Evolutionary conservation across 2,329 filamentous ascomycete genomes (phyloP).

Genomic region (Claviceps purpurea): DNA sequence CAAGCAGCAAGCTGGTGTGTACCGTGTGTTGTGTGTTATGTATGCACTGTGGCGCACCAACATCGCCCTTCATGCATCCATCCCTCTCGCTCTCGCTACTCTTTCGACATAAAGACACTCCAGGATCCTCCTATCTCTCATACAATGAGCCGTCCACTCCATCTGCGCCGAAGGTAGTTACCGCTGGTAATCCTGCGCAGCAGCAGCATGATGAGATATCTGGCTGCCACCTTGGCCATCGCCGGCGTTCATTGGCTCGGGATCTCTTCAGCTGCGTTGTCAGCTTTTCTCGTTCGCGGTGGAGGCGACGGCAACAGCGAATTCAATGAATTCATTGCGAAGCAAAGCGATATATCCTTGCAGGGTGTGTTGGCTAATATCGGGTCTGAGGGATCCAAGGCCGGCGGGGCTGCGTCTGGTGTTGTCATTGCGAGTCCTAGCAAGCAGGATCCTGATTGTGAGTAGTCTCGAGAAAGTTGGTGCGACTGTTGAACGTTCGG

Average conservation of each 20-base stretch:
- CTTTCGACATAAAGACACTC: too few relatives aligned
- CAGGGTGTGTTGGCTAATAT: conserved; percentile 30
- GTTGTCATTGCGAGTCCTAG: conserved; percentile 42
- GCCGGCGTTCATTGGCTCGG: conserved; percentile 1
- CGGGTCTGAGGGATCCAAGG: conserved; percentile 35
- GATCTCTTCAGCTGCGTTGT: neutral
- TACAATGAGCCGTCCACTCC: too few relatives aligned
- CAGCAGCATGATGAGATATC: conserved; percentile 2
- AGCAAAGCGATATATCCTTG: conserved; percentile 9
- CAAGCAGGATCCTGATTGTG: conserved; percentile 37
- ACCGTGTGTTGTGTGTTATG: too few relatives aligned
- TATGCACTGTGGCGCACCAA: too few relatives aligned
- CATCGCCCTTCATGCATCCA: too few relatives aligned
- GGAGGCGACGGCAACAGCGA: conserved; percentile 1
- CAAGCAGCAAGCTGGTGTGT: too few relatives aligned
- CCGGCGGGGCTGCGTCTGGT: conserved; percentile 32
- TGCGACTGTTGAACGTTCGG: neutral
- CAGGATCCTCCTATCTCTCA: too few relatives aligned
- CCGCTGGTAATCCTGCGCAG: too few relatives aligned
- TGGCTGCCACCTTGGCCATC: neutral
- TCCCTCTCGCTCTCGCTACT: too few relatives aligned
- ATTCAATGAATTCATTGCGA: conserved; percentile 11
- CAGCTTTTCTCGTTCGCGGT: conserved; percentile 13
- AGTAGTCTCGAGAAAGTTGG: conserved; percentile 8
- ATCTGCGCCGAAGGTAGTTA: too few relatives aligned